A percentile compares a stretch with the other conserved stretches of the same genome.
phyloP scores from a whole-genome alignment of 768 basidiomycete genomes.

The Boletus rufocinnamomeus region DNA sequence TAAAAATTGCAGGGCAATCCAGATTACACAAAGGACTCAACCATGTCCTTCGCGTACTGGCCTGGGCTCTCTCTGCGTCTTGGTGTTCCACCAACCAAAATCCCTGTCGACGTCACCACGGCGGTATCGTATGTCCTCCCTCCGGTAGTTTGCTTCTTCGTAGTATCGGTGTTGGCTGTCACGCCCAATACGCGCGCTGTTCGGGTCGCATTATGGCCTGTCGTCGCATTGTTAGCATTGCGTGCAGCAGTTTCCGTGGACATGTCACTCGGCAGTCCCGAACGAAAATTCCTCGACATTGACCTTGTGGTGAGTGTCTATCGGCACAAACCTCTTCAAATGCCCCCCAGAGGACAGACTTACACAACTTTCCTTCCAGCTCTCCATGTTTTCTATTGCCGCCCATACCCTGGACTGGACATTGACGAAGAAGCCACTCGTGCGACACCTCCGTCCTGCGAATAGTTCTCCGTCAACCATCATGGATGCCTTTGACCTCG shows the following conservation, averaged over 20 bases:
- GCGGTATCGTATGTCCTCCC: slow-evolving; percentile 41
- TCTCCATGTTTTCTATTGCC: slow-evolving; percentile 14
- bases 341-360: neutral
- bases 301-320: slow-evolving; percentile 14
- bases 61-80: neutral
- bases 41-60: neutral
- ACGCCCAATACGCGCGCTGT: slow-evolving; percentile 44
- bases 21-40: neutral
- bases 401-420: slow-evolving; percentile 24
- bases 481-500: slow-evolving; percentile 51
- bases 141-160: slow-evolving; percentile 46
- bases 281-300: slow-evolving; percentile 6
- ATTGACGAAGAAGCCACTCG: slow-evolving; percentile 11
- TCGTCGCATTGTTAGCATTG: slow-evolving; percentile 45
- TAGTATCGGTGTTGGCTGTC: slow-evolving; percentile 50
- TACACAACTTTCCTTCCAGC: slow-evolving; percentile 3
- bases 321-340: neutral
- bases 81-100: slow-evolving; percentile 7
- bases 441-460: slow-evolving; percentile 14
- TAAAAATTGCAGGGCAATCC: neutral
- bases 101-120: slow-evolving; percentile 35
- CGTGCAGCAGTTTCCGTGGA: slow-evolving; percentile 35
- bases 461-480: slow-evolving; percentile 1
- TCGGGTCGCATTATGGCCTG: slow-evolving; percentile 49
- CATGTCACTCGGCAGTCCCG: slow-evolving; percentile 4